Conservation (phyloP, 169 alveolate genomes). For the Babesia bovis region DNA sequence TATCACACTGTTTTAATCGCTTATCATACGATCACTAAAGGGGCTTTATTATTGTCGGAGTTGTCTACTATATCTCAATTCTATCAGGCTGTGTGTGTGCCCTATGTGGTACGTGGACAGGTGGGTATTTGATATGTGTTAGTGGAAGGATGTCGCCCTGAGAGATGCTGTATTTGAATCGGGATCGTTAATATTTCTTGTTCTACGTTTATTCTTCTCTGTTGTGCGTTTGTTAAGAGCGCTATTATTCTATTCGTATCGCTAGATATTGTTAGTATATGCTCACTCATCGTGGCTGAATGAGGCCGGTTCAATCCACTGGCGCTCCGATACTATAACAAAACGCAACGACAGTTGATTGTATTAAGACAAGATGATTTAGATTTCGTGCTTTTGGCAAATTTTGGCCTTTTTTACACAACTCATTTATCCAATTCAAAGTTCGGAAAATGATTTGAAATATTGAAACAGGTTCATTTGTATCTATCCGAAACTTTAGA, state of each 20-base stretch:
- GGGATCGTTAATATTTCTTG: neutral
- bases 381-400: too few species aligned
- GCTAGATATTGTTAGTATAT: too few species aligned
- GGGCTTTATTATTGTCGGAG: too few species aligned
- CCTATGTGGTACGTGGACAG: conserved; percentile 25
- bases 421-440: too few species aligned
- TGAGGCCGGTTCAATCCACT: neutral
- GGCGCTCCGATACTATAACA: neutral
- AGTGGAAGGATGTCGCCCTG: conserved; percentile 38
- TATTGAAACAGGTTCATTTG: neutral
- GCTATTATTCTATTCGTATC: neutral
- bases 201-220: neutral
- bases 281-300: neutral
- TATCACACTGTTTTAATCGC: neutral
- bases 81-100: conserved; percentile 26
- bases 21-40: neutral
- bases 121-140: conserved; percentile 6
- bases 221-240: neutral
- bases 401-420: too few species aligned
- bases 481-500: neutral
- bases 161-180: neutral
- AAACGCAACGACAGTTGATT: too few species aligned
- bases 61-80: too few species aligned
- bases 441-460: conserved; percentile 20
- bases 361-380: too few species aligned